phyloP scores from a whole-genome alignment of 140 eudicot species.

The Stevia rebaudiana region DNA sequence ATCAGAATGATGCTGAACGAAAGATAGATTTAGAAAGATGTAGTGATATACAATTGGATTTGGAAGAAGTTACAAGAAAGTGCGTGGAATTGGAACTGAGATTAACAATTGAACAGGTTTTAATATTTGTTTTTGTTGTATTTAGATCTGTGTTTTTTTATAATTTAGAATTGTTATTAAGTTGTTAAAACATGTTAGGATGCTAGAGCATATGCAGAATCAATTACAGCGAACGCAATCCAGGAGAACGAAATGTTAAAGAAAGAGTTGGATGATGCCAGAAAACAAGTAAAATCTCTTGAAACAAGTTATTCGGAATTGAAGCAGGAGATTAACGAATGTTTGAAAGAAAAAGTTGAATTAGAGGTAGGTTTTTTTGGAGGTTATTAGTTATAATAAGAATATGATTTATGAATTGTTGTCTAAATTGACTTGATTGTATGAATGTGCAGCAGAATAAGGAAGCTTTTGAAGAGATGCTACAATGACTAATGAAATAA shows the following conservation, averaged over 20 bases:
- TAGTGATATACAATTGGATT: constrained; percentile 50
- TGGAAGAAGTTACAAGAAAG: constrained; percentile 57
- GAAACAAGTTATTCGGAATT: constrained; percentile 55
- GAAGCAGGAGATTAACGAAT: constrained; percentile 53
- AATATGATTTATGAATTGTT: constrained; percentile 3
- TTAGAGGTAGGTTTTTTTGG: constrained; percentile 41
- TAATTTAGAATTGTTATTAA: background rate
- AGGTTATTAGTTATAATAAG: background rate
- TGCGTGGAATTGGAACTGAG: constrained; percentile 53
- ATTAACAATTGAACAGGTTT: constrained; percentile 61
- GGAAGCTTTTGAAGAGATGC: constrained; percentile 18
- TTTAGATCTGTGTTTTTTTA: background rate
- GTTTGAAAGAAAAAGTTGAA: constrained; percentile 49
- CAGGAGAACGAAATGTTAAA: constrained; percentile 47
- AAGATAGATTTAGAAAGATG: background rate
- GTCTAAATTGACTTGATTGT: background rate
- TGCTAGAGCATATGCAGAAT: constrained; percentile 38
- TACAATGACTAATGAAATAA: constrained; percentile 15
- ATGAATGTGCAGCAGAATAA: constrained; percentile 39
- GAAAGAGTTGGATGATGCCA: constrained; percentile 50
- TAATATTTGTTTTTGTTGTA: background rate
- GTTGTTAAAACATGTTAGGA: constrained; percentile 36
- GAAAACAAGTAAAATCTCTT: constrained; percentile 56
- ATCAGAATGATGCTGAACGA: background rate
- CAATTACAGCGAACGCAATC: constrained; percentile 29